A percentile compares a stretch with the other conserved stretches of the same genome.
Evolutionary conservation across 768 basidiomycete genomes (phyloP).

Genomic region (Thelephora aurantiotincta): DNA sequence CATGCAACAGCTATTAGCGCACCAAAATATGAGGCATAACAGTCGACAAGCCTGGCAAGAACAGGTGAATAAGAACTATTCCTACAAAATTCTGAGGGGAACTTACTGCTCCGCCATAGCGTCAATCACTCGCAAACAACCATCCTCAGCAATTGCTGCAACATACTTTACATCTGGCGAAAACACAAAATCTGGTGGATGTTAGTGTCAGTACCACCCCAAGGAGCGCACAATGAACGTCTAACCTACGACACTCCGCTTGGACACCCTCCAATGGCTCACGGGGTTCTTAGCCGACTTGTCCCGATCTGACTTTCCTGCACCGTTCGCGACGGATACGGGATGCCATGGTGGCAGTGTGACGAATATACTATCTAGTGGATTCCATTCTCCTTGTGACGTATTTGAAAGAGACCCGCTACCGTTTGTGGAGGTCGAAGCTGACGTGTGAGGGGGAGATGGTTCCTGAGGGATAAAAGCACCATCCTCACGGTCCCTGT

Average conservation of each 20-base stretch:
- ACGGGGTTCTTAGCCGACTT: conserved; percentile 74
- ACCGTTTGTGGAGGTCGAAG: conserved; percentile 12
- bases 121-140: conserved; percentile 82
- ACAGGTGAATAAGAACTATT: background rate
- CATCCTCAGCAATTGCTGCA: conserved; percentile 86
- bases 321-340: conserved; percentile 26
- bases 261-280: conserved; percentile 77
- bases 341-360: conserved; percentile 85
- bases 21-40: conserved; percentile 92
- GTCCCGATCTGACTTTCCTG: conserved; percentile 36
- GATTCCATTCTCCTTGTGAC: conserved; percentile 52
- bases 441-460: conserved; percentile 13
- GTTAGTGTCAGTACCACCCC: conserved; percentile 29
- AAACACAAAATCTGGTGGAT: conserved; percentile 65
- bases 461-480: conserved; percentile 53
- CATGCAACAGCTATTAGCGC: conserved; percentile 81
- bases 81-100: background rate
- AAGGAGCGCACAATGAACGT: conserved; percentile 56
- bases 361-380: conserved; percentile 59
- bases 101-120: conserved; percentile 73
- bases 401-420: conserved; percentile 13
- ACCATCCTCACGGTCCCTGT: conserved; percentile 84
- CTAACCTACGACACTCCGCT: conserved; percentile 59
- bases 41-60: conserved; percentile 65
- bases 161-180: conserved; percentile 88